Conservation (phyloP, 176 grass and related monocot species). For the Phoenix dactylifera region DNA sequence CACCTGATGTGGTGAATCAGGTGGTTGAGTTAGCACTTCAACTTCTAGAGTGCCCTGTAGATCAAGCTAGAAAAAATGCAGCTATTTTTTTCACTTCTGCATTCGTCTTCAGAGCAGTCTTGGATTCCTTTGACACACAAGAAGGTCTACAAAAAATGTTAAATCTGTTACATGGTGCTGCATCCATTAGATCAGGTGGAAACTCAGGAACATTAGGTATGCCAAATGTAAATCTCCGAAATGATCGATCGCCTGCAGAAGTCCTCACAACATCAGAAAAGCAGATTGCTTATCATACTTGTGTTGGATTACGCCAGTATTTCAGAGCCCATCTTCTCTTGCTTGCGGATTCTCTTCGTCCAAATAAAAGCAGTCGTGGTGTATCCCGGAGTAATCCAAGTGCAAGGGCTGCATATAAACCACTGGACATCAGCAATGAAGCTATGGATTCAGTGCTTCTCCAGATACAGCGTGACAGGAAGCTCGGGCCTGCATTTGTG, state of each 20-base stretch:
- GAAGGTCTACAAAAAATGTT: constrained; percentile 84
- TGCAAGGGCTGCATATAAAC: constrained; percentile 79
- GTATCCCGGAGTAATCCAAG: constrained; percentile 67
- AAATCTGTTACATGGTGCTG: constrained; percentile 59
- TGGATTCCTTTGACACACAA: constrained; percentile 81
- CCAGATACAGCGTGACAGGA: constrained; percentile 91
- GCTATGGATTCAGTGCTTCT: constrained; percentile 87
- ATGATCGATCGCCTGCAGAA: constrained; percentile 50
- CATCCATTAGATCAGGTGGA: constrained; percentile 68
- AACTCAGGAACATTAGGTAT: constrained; percentile 47
- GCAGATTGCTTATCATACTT: constrained; percentile 92
- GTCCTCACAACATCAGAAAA: constrained; percentile 79
- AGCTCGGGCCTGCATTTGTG: constrained; percentile 82
- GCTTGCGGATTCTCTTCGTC: constrained; percentile 85
- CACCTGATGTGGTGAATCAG: constrained; percentile 53
- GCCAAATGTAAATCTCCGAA: constrained; percentile 45
- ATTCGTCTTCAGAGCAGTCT: constrained; percentile 93
- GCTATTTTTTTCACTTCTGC: constrained; percentile 88
- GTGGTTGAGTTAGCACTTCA: constrained; percentile 88
- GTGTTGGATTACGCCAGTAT: constrained; percentile 86
- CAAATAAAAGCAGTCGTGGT: constrained; percentile 74
- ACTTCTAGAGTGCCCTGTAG: constrained; percentile 76
- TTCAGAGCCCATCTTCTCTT: constrained; percentile 91
- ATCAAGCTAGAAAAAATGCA: constrained; percentile 79
- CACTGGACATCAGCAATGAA: constrained; percentile 80